phyloP scores from a whole-genome alignment of 257 asterid species.

The Penstemon eatonii region DNA sequence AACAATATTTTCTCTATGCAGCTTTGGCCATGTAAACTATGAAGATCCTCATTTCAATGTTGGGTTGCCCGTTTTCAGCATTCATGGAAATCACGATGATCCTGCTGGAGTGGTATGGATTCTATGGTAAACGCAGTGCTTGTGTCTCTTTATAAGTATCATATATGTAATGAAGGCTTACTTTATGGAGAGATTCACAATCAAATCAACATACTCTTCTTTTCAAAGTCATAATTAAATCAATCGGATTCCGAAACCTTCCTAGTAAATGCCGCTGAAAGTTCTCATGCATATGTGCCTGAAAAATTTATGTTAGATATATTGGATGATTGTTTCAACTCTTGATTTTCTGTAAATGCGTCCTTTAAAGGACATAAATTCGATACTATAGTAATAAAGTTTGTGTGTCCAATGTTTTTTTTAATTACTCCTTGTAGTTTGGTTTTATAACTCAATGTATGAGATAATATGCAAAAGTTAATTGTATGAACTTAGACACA shows the following conservation, averaged over 20 bases:
- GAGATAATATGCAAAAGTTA: conserved; percentile 1
- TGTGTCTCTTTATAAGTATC: conserved; percentile 28
- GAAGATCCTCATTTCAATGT: conserved; percentile 99
- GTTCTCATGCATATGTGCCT: conserved; percentile 8
- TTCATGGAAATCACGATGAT: conserved; percentile 98
- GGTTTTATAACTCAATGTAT: neutral
- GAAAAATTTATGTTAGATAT: neutral
- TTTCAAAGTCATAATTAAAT: neutral
- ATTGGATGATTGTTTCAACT: conserved; percentile 21
- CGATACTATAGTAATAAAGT: conserved; percentile 7
- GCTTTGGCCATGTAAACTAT: conserved; percentile 97
- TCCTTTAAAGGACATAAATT: conserved; percentile 19
- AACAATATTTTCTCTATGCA: conserved; percentile 35
- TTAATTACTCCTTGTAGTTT: conserved; percentile 4
- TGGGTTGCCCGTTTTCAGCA: conserved; percentile 98
- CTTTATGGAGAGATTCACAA: neutral
- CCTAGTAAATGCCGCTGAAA: conserved; percentile 14
- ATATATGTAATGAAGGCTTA: neutral
- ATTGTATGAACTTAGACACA: conserved; percentile 23
- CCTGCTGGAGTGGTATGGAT: conserved; percentile 99
- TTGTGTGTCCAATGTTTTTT: conserved; percentile 4
- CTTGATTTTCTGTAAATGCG: conserved; percentile 21
- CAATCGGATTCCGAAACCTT: conserved; percentile 16
- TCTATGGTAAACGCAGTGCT: conserved; percentile 46
- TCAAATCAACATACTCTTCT: neutral